Conservation (phyloP, 179 eudicot species). For the Pouteria campechiana region DNA sequence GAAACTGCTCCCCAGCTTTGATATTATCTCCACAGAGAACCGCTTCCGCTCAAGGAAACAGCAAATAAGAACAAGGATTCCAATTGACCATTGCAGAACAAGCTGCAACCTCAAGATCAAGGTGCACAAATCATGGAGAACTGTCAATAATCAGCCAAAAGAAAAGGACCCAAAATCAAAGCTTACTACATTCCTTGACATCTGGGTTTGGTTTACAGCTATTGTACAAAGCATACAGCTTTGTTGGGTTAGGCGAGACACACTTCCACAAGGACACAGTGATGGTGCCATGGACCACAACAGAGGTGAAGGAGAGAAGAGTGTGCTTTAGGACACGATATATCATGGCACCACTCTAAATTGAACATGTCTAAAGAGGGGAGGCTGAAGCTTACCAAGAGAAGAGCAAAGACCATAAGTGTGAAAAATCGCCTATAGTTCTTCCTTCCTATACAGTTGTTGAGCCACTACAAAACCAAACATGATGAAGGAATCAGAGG, state of each 20-base stretch:
- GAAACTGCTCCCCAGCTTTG: constrained; percentile 97
- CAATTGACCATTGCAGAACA: constrained; percentile 96
- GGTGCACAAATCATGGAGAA: constrained; percentile 11
- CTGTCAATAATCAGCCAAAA: constrained; percentile 8
- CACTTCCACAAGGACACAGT: neutral
- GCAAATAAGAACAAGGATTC: constrained; percentile 72
- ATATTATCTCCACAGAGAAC: constrained; percentile 51
- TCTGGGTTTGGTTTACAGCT: neutral
- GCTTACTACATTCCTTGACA: neutral
- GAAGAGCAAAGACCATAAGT: constrained; percentile 87
- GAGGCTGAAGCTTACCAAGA: constrained; percentile 52
- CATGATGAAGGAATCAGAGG: constrained; percentile 5
- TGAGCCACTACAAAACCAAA: constrained; percentile 75
- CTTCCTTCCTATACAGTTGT: constrained; percentile 92
- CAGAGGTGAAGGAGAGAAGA: too few species aligned
- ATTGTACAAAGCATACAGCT: neutral
- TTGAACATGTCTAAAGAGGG: neutral
- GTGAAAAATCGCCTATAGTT: constrained; percentile 91
- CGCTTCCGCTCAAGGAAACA: constrained; percentile 76
- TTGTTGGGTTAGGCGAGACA: neutral
- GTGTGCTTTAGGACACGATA: too few species aligned
- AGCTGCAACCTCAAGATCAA: constrained; percentile 71
- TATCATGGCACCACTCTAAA: neutral
- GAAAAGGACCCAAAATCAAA: constrained; percentile 2
- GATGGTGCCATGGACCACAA: too few species aligned